Evolutionary conservation across 306 rosid genomes (phyloP).

Genomic region (Pachyrhizus erosus): DNA sequence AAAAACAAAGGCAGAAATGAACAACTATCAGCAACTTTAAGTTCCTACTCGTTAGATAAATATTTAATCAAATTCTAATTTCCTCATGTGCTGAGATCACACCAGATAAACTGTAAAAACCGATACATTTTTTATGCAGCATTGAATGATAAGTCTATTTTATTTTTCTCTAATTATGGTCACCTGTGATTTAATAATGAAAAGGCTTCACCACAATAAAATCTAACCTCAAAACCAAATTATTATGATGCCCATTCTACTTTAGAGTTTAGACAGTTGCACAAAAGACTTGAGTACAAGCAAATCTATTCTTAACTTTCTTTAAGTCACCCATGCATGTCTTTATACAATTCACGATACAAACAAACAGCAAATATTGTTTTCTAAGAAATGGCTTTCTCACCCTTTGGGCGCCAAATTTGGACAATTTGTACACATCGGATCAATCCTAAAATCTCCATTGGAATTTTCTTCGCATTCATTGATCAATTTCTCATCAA

Average conservation of each 20-base stretch:
- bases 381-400: constrained; percentile 31
- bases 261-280: neutral
- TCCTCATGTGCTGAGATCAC: neutral
- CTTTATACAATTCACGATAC: constrained; percentile 4
- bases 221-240: constrained; percentile 33
- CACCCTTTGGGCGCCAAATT: constrained; percentile 87
- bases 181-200: neutral
- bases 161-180: neutral
- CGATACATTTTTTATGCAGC: neutral
- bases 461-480: constrained; percentile 50
- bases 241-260: neutral
- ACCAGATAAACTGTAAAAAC: constrained; percentile 6
- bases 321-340: neutral
- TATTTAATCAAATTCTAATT: constrained; percentile 24
- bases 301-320: neutral
- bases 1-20: constrained; percentile 6
- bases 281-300: neutral
- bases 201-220: constrained; percentile 4
- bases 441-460: constrained; percentile 69
- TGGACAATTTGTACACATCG: constrained; percentile 94
- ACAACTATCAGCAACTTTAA: neutral
- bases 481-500: constrained; percentile 44
- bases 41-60: constrained; percentile 16
- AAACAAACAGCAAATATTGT: constrained; percentile 2
- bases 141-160: constrained; percentile 4